A percentile compares a stretch with the other conserved stretches of the same genome.
Conservation (phyloP, 306 rosid species). For the Senna siamea region DNA sequence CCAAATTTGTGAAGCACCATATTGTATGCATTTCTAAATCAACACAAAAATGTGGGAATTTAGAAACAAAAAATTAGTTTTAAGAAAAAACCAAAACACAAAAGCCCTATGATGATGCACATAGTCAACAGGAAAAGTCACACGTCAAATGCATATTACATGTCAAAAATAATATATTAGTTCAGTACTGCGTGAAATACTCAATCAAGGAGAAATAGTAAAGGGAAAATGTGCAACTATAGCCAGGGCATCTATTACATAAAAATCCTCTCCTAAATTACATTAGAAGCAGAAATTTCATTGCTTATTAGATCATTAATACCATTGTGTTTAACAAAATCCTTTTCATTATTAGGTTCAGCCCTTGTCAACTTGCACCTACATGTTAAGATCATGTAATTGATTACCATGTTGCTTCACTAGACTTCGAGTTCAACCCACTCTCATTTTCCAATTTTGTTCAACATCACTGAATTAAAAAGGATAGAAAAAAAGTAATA, state of each 20-base stretch:
- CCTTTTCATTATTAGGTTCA: constrained; percentile 5
- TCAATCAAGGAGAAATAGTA: constrained; percentile 26
- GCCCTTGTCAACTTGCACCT: not conserved
- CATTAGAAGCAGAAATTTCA: constrained; percentile 17
- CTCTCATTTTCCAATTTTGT: constrained; percentile 10
- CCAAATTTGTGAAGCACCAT: constrained; percentile 95
- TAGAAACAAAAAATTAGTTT: constrained; percentile 27
- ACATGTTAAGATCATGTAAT: not conserved
- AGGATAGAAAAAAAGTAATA: not conserved
- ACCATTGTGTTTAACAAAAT: not conserved
- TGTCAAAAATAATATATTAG: not conserved
- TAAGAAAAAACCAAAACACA: not conserved
- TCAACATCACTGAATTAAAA: not conserved
- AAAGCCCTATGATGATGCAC: constrained; percentile 6
- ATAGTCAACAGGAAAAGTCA: constrained; percentile 9
- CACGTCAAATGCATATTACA: constrained; percentile 5
- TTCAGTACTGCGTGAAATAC: not conserved
- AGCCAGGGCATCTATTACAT: constrained; percentile 1
- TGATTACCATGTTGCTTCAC: not conserved
- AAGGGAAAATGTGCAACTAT: not conserved
- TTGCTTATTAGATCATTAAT: constrained; percentile 13
- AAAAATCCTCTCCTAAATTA: not conserved
- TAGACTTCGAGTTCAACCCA: not conserved
- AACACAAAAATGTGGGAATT: constrained; percentile 32
- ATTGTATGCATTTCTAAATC: constrained; percentile 80